Evolutionary conservation across 2,329 filamentous ascomycete genomes (phyloP).

Genomic region (Phaeosphaeriaceae sp.): DNA sequence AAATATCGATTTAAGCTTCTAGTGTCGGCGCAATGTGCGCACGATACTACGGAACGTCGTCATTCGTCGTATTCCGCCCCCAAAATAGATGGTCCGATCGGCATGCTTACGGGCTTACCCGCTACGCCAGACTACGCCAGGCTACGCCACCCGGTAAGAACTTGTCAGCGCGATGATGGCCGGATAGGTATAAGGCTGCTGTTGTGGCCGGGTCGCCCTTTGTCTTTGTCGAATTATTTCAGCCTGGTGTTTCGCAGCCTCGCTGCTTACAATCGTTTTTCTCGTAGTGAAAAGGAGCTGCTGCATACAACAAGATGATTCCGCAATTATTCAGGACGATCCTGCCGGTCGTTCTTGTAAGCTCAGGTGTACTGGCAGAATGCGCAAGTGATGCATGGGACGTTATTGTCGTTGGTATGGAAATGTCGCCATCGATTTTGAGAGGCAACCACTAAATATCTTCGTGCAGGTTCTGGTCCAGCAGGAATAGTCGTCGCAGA

Average conservation of each 20-base stretch:
- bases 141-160: not conserved
- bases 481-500: conserved; percentile 62
- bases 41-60: not conserved
- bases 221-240: not conserved
- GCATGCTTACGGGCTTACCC: not conserved
- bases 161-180: not conserved
- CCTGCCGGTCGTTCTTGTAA: not conserved
- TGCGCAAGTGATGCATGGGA: conserved; percentile 25
- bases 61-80: not conserved
- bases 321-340: not conserved
- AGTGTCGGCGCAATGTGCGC: not conserved
- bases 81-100: not conserved
- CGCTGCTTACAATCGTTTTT: not conserved
- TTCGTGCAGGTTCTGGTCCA: conserved; percentile 51
- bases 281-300: not conserved
- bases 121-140: not conserved
- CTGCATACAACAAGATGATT: not conserved
- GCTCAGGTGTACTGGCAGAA: not conserved
- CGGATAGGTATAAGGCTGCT: not conserved
- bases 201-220: not conserved
- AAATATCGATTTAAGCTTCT: not conserved
- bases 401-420: conserved; percentile 30
- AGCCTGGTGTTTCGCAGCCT: not conserved
- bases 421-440: not conserved
- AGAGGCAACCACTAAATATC: not conserved